Base-by-base conservation (phyloP, 768 basidiomycete genomes). In the Coprinopsis cinerea region DNA sequence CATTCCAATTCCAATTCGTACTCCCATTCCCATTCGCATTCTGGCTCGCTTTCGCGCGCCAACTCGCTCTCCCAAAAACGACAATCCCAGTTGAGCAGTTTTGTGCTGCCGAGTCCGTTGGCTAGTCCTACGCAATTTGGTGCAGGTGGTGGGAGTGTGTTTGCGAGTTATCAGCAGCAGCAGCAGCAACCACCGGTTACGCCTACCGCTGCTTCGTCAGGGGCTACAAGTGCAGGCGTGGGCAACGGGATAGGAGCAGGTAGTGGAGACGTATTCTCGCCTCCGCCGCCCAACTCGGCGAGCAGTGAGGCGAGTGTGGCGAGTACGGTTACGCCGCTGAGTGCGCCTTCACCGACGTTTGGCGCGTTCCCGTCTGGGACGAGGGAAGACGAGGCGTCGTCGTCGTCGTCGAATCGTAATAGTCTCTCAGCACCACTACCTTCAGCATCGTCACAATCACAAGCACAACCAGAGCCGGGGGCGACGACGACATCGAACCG, bases 61-160 rank as follows among this genome's bases (percentile, higher is more conserved):
- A 32, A 32, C 30, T 32, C 30, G 30, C 7, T 15, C 9, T 32
- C 30, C 30, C 30, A 7, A 17, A 39, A 39, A 17, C 7, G 36
- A 17, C 11, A 11, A 17, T 10, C 10, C 10, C 36, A 39, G 36
- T 17, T 24, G 22, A 26, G 20, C 13, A 43, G 41, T 43, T 43
- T 43, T 43, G 23, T 36, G 17, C 24, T 44, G 10, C 23, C 28
- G 40, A 49, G 48, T 42, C 49, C 49, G 37, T 13, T 50, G 26
- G 30, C 28, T 3, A 44, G 41, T 36, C 49, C 49, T n/a, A 44
- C 41, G 30, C 18, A 23, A 23, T 5, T 17, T 43, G 41, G 25
- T 14, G 15, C 13, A 2, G 4, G 40, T 27, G 36, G 36, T 23
- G 27, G 27, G 45, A 5, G 23, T 2, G 26, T 22, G 36, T 41